These are phyloP conservation scores for Phyllosticta capitalensis DNA, from an alignment of 2,329 filamentous ascomycete genomes.

Conservation along the genomic window DNA sequence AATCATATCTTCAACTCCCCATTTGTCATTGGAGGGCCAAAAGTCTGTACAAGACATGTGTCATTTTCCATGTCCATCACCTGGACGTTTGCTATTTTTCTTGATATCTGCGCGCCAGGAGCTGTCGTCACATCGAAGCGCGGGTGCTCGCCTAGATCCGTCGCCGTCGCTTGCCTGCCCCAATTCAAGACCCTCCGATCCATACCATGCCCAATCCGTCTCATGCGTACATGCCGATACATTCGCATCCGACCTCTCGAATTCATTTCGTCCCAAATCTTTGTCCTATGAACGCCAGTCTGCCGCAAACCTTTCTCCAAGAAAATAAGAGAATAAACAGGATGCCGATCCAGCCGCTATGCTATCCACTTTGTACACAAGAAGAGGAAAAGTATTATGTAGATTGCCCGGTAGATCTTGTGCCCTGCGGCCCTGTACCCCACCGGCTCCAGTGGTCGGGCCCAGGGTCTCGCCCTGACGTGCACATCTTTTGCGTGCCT, in stretches of 20 bases:
- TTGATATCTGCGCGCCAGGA: background rate
- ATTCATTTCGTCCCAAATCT: background rate
- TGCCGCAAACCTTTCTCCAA: background rate
- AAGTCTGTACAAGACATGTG: background rate
- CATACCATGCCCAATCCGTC: background rate
- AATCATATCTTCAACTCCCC: too few relatives aligned
- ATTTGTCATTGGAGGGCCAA: background rate
- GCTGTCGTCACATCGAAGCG: too few relatives aligned
- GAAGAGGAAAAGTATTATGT: background rate
- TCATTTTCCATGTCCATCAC: background rate
- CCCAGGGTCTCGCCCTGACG: background rate
- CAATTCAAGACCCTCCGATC: background rate
- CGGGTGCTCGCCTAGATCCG: too few relatives aligned
- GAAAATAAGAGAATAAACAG: background rate
- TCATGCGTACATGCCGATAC: background rate
- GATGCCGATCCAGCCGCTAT: slow-evolving; percentile 5
- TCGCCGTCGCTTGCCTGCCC: background rate
- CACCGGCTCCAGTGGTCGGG: background rate
- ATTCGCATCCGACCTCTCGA: background rate
- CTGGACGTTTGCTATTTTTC: background rate
- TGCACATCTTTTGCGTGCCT: background rate
- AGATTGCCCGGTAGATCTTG: background rate
- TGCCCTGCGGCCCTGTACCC: background rate
- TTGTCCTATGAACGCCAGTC: background rate
- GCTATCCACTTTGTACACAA: slow-evolving; percentile 1